phyloP scores from a whole-genome alignment of 768 basidiomycete species.

The Panaeolus papilionaceus region DNA sequence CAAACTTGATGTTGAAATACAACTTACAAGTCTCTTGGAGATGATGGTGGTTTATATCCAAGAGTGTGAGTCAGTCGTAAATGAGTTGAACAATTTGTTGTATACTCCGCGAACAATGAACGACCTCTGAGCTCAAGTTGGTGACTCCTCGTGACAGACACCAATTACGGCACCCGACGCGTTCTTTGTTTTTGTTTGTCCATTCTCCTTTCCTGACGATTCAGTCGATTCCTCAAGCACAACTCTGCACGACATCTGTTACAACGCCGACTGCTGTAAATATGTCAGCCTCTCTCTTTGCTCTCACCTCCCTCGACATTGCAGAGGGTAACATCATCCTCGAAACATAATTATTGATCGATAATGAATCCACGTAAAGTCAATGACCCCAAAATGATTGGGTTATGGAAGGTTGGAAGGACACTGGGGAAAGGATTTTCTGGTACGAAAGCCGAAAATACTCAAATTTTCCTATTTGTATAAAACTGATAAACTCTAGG shows the following conservation, averaged over 20 bases:
- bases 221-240: neutral
- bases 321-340: neutral
- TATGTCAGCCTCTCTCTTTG: slow-evolving; percentile 22
- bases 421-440: slow-evolving; percentile 85
- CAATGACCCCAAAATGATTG: slow-evolving; percentile 70
- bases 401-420: slow-evolving; percentile 83
- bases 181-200: slow-evolving; percentile 42
- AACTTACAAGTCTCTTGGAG: neutral
- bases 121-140: neutral
- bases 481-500: slow-evolving; percentile 51
- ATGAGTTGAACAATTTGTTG: slow-evolving; percentile 1
- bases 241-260: slow-evolving; percentile 27
- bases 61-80: neutral
- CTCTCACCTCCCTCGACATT: neutral
- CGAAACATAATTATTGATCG: slow-evolving; percentile 2
- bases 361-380: slow-evolving; percentile 22
- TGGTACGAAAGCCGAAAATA: slow-evolving; percentile 48
- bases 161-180: slow-evolving; percentile 36
- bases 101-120: neutral
- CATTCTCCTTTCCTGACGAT: slow-evolving; percentile 13
- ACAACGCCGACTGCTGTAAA: slow-evolving; percentile 11
- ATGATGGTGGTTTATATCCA: slow-evolving; percentile 17
- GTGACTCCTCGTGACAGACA: slow-evolving; percentile 18
- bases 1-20: neutral
- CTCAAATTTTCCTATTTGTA: neutral